phyloP scores from a whole-genome alignment of 2,329 filamentous ascomycete genomes.

The Albophoma yamanashiensis region DNA sequence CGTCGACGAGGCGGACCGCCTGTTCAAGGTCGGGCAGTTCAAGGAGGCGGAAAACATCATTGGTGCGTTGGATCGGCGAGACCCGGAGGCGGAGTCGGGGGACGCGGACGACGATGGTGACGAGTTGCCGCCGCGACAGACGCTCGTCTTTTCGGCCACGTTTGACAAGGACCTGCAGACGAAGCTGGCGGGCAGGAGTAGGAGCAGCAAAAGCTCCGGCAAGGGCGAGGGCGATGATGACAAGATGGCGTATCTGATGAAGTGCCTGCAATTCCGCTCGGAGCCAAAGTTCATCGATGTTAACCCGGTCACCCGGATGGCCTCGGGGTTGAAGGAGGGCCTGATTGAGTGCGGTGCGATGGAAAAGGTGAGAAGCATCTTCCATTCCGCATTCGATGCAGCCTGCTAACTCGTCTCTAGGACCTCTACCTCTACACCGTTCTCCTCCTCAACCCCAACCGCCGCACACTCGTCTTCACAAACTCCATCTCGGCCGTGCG shows the following conservation, averaged over 20 bases:
- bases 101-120: conserved; percentile 38
- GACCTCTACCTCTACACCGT: conserved; percentile 90
- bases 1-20: conserved; percentile 85
- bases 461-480: conserved; percentile 81
- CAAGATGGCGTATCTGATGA: conserved; percentile 86
- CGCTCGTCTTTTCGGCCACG: conserved; percentile 91
- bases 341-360: conserved; percentile 85
- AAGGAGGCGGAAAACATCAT: conserved; percentile 89
- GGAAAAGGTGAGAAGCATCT: conserved; percentile 58
- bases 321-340: conserved; percentile 73
- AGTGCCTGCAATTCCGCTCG: conserved; percentile 79
- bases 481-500: conserved; percentile 93
- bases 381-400: not conserved
- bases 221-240: conserved; percentile 52
- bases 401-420: conserved; percentile 24
- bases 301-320: conserved; percentile 85
- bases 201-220: conserved; percentile 14
- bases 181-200: conserved; percentile 72
- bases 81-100: conserved; percentile 46
- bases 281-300: conserved; percentile 86
- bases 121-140: conserved; percentile 53
- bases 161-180: conserved; percentile 88
- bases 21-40: conserved; percentile 88
- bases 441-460: conserved; percentile 69
- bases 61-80: conserved; percentile 61